These are phyloP conservation scores for Dioscorea dumetorum DNA, from an alignment of 106 monocot genomes.

Conservation along the genomic window DNA sequence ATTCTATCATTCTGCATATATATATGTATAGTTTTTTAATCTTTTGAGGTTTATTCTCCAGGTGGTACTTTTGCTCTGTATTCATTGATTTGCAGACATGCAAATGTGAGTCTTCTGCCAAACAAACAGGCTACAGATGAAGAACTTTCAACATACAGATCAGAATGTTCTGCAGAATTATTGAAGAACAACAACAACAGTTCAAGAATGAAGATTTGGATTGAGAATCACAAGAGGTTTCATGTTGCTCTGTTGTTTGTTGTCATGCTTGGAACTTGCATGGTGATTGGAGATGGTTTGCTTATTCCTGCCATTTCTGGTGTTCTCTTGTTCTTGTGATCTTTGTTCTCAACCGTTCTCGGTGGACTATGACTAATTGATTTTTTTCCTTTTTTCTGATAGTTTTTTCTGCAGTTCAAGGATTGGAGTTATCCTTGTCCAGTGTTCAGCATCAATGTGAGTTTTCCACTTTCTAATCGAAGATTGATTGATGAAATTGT, in stretches of 20 bases:
- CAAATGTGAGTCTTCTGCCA: conserved; percentile 43
- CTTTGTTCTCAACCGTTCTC: background rate
- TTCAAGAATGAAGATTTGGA: conserved; percentile 19
- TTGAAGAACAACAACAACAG: background rate
- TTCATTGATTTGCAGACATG: conserved; percentile 46
- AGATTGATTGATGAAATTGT: background rate
- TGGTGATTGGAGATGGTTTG: conserved; percentile 54
- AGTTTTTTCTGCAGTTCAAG: conserved; percentile 52
- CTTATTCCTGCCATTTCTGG: conserved; percentile 45
- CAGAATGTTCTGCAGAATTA: conserved; percentile 17
- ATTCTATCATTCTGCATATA: too few species aligned
- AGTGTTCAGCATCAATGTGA: conserved; percentile 30
- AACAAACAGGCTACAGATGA: conserved; percentile 47
- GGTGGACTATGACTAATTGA: background rate
- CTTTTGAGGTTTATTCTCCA: background rate
- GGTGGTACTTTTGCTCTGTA: conserved; percentile 53
- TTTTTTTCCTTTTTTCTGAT: background rate
- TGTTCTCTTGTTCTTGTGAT: background rate
- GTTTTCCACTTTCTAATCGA: background rate
- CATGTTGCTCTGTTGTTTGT: conserved; percentile 26
- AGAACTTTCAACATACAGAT: conserved; percentile 45
- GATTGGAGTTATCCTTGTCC: conserved; percentile 34
- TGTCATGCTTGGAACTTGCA: conserved; percentile 51
- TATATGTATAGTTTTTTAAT: too few species aligned
- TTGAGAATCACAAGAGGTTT: conserved; percentile 40